These are phyloP conservation scores for Paralagenidium karlingii DNA, from an alignment of 352 stramenopile genomes.

Conservation along the genomic window DNA sequence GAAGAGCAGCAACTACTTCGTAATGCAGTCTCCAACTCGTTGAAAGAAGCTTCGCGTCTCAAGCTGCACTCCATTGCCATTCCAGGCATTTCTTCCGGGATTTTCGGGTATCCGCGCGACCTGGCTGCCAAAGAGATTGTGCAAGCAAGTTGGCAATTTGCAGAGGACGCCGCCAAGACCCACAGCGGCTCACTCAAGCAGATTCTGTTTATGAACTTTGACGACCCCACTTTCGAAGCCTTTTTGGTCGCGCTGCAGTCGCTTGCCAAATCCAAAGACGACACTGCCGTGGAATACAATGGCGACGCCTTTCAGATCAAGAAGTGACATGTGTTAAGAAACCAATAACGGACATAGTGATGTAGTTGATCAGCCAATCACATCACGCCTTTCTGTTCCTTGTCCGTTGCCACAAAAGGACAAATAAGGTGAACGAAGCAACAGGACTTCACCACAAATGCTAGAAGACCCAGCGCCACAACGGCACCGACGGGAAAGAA, in stretches of 20 bases:
- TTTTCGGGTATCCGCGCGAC: constrained; percentile 31
- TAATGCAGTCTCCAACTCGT: constrained; percentile 17
- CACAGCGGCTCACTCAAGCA: constrained; percentile 1
- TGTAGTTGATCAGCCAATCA: too few relatives aligned
- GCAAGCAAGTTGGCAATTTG: constrained; percentile 11
- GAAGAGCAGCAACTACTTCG: constrained; percentile 17
- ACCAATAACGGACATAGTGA: too few relatives aligned
- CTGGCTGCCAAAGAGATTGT: constrained; percentile 23
- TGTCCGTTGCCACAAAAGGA: too few relatives aligned
- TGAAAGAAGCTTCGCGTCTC: constrained; percentile 17
- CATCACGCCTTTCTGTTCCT: too few relatives aligned
- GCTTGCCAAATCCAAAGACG: too few relatives aligned
- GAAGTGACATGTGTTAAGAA: too few relatives aligned
- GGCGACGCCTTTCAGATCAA: too few relatives aligned
- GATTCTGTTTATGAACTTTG: constrained; percentile 25
- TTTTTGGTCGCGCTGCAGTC: constrained; percentile 15
- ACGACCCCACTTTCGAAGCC: constrained; percentile 13
- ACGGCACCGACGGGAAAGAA: too few relatives aligned
- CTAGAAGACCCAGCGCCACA: too few relatives aligned
- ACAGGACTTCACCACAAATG: too few relatives aligned
- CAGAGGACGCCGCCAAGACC: constrained; percentile 6
- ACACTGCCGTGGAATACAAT: too few relatives aligned
- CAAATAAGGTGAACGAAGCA: too few relatives aligned
- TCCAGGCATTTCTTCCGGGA: constrained; percentile 26
- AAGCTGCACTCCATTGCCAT: constrained; percentile 18